Percentiles rank a stretch among this genome's conserved stretches.
phyloP scores from a whole-genome alignment of 768 basidiomycete genomes.

The Boletus sp. region DNA sequence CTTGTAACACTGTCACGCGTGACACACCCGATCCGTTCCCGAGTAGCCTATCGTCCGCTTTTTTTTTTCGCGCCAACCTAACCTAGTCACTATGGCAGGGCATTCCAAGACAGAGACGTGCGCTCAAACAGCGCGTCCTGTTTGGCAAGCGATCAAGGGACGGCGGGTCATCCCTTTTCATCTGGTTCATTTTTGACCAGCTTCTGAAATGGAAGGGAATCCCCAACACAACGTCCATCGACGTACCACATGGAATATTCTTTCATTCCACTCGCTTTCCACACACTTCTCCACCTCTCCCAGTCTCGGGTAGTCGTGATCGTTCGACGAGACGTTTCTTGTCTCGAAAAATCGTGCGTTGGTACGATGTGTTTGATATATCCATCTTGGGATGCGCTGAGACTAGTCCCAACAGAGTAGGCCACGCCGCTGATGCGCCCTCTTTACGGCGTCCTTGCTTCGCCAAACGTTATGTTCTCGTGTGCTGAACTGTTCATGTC shows the following conservation, averaged over 20 bases:
- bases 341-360: conserved; percentile 1
- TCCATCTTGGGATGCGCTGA: conserved; percentile 16
- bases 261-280: conserved; percentile 2
- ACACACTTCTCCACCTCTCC: conserved; percentile 19
- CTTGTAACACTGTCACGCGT: conserved; percentile 20
- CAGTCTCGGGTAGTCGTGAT: conserved; percentile 7
- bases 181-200: conserved; percentile 21
- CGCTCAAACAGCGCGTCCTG: conserved; percentile 29
- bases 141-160: conserved; percentile 33
- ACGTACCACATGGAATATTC: conserved; percentile 19
- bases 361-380: conserved; percentile 13
- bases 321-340: conserved; percentile 4
- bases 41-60: neutral
- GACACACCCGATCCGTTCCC: conserved; percentile 1
- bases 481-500: conserved; percentile 14
- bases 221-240: conserved; percentile 11
- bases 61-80: neutral
- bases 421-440: conserved; percentile 35
- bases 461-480: conserved; percentile 9
- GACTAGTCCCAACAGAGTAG: conserved; percentile 14
- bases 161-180: conserved; percentile 28
- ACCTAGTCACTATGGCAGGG: conserved; percentile 6
- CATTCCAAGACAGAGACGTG: neutral
- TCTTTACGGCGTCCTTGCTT: conserved; percentile 26
- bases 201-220: conserved; percentile 35